Evolutionary conservation across 306 rosid species (phyloP), one percentile per base, ranked within the genome.

Genomic region (Dalbergia oliveri): DNA sequence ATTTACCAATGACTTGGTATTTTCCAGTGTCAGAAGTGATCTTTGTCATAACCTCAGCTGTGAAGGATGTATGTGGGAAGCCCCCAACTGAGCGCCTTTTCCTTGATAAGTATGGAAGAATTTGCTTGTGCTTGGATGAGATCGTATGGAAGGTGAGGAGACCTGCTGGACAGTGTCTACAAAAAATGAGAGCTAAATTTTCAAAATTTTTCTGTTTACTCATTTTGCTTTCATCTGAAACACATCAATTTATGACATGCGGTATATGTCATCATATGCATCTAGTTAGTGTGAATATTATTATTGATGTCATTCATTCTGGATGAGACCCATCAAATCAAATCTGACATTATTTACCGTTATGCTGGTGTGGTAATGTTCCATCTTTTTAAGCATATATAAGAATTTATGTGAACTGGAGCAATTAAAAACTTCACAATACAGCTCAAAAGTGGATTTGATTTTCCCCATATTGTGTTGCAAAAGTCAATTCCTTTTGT

Each of bases 61-160:
- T 95, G 85, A 95, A 95, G 93, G 98, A 95, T 82, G 90, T 90
- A 26, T 91, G 97, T 60, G 96, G 94, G 69, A 95, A 91, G 85
- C 91, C 92, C 76, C 98, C 99, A 37, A 86, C 89, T 37, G 99
- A 95, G 82, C 97, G 99, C 50, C 86, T 87, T 80, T 95, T 95
- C 88, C 96, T 95, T 44, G 99, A 95, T 76, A 95, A 93, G 86
- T 95, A 95, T 71, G 99, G 99, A 80, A 90, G 87, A 87, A 93
- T 95, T 63, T 95, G 99, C 84, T 73, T 91, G 85, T 91, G 97
- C 75, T 86, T 95, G 79, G 99, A 95, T 86, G 99, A 95, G 88
- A 87, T 95, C 73, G 97, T 95, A 53, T 95, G 99, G 97, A 88
- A 91, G 97, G 97, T 95, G 78, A 79, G 89, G 41, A 53, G 43